Percentiles rank a stretch among this genome's conserved stretches.
Evolutionary conservation across 2,329 filamentous ascomycete species (phyloP).

Genomic region (Fusarium equiseti): DNA sequence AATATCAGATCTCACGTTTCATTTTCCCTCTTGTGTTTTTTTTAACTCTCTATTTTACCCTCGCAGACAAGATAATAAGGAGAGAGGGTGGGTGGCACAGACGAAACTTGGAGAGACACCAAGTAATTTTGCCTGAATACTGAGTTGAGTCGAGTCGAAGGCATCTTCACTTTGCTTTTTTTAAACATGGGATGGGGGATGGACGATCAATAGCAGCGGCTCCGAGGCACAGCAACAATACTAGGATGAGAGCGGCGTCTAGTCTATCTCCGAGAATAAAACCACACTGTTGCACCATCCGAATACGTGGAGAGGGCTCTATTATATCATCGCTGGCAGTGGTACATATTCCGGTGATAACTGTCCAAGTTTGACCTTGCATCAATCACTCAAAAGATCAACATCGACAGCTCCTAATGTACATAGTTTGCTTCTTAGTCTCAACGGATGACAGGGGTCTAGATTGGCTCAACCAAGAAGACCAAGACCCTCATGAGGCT

Average conservation of each 20-base stretch:
- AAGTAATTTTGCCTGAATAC: conserved; percentile 15
- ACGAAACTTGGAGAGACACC: conserved; percentile 11
- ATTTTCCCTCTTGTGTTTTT: background rate
- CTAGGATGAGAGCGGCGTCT: background rate
- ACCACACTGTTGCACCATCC: background rate
- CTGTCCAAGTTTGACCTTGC: background rate
- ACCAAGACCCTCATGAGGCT: background rate
- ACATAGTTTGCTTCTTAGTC: conserved; percentile 18
- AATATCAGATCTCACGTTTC: conserved; percentile 16
- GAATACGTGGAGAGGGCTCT: background rate
- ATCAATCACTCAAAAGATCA: conserved; percentile 16
- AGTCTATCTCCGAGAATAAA: background rate
- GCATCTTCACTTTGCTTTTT: conserved; percentile 16
- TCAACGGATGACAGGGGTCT: conserved; percentile 13
- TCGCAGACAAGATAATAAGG: conserved; percentile 1
- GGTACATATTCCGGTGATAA: background rate
- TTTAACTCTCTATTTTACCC: background rate
- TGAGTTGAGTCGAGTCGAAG: conserved; percentile 4
- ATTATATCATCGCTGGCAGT: background rate
- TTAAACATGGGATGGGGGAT: background rate
- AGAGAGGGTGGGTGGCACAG: conserved; percentile 24
- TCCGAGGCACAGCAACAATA: conserved; percentile 24
- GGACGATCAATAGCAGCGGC: conserved; percentile 11
- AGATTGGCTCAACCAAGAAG: background rate
- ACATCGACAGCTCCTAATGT: conserved; percentile 6